phyloP scores from a whole-genome alignment of 1,284 basidiomycete species.

The Moesziomyces sp. region DNA sequence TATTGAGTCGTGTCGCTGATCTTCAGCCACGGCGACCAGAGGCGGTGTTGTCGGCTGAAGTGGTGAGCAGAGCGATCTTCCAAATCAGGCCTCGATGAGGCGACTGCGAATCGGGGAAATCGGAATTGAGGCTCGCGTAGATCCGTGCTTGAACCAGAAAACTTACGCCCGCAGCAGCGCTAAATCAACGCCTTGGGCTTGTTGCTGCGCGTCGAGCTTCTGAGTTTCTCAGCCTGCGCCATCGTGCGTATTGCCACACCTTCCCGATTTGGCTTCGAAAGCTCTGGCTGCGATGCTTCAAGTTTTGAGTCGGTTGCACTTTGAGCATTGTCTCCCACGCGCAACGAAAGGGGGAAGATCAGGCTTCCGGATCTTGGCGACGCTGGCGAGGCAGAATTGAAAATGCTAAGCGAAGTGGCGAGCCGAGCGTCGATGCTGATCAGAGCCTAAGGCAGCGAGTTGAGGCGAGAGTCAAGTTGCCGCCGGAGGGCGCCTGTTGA shows the following conservation, averaged over 20 bases:
- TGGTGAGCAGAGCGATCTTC: neutral
- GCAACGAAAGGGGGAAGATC: too few species aligned
- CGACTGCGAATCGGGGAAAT: neutral
- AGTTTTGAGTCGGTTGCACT: neutral
- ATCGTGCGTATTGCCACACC: neutral
- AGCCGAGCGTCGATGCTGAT: neutral
- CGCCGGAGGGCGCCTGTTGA: neutral
- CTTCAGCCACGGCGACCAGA: too few species aligned
- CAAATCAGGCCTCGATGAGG: neutral
- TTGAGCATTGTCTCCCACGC: neutral
- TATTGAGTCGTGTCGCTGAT: too few species aligned
- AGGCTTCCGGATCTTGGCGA: too few species aligned
- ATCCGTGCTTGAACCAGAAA: conserved; percentile 24
- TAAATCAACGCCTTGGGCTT: neutral
- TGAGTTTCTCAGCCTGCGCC: conserved; percentile 1
- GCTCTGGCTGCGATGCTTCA: neutral
- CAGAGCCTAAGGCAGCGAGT: neutral
- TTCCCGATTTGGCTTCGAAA: neutral
- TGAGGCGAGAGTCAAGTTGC: neutral
- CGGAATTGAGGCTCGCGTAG: conserved; percentile 12
- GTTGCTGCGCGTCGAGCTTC: neutral
- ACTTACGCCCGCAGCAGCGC: conserved; percentile 7
- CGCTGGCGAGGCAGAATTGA: too few species aligned
- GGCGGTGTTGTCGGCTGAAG: too few species aligned
- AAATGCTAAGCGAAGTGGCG: neutral